phyloP scores from a whole-genome alignment of 805 yeast species.

The Myxozyma lipomycoides region DNA sequence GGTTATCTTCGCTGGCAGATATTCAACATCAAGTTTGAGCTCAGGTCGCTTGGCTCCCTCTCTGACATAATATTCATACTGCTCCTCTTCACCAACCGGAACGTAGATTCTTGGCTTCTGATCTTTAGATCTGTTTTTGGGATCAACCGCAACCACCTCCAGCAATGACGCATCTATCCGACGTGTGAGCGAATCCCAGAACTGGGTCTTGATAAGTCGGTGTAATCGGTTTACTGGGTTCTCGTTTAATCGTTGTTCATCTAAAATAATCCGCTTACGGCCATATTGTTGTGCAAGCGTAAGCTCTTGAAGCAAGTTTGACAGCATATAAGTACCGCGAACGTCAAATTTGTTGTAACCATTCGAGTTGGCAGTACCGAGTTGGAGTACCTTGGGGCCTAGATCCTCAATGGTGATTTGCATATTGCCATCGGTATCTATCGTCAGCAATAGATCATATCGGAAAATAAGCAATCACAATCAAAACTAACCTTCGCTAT shows the following conservation, averaged over 20 bases:
- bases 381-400: constrained; percentile 74
- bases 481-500: constrained; percentile 45
- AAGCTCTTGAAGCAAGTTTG: constrained; percentile 80
- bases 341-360: constrained; percentile 71
- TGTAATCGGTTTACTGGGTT: constrained; percentile 78
- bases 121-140: constrained; percentile 63
- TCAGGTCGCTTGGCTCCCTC: constrained; percentile 56
- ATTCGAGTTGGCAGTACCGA: constrained; percentile 80
- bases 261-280: constrained; percentile 69
- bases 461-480: neutral
- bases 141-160: constrained; percentile 67
- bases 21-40: constrained; percentile 63
- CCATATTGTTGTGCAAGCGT: constrained; percentile 82
- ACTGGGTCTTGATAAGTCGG: constrained; percentile 67
- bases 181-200: constrained; percentile 79
- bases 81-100: constrained; percentile 66
- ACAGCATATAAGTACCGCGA: constrained; percentile 84
- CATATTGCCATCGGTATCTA: constrained; percentile 74
- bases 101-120: constrained; percentile 73
- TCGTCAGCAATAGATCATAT: neutral
- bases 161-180: constrained; percentile 59
- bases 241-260: constrained; percentile 78
- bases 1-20: constrained; percentile 69
- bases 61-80: constrained; percentile 59
- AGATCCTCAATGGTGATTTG: constrained; percentile 84